These are phyloP conservation scores for Miamiensis avidus DNA, from an alignment of 169 alveolate species.

Conservation along the genomic window DNA sequence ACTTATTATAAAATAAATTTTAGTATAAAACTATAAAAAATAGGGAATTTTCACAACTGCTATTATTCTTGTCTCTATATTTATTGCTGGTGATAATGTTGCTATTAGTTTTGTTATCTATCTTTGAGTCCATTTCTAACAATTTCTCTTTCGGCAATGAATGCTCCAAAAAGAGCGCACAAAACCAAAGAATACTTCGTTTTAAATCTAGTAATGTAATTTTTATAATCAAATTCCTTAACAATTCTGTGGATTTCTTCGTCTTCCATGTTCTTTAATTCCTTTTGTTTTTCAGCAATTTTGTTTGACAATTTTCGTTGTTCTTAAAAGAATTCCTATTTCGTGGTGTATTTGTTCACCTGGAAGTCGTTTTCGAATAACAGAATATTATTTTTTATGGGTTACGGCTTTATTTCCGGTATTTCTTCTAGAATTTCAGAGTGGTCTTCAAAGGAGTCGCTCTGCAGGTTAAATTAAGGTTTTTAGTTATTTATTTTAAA, in stretches of 20 bases:
- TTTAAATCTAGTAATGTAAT: conserved; percentile 25
- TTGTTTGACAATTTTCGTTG: conserved; percentile 1
- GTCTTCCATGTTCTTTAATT: conserved; percentile 27
- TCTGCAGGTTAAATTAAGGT: neutral
- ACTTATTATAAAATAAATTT: no score
- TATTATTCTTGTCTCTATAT: no score
- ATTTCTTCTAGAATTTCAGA: neutral
- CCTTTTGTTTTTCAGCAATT: conserved; percentile 8
- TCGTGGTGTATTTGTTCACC: neutral
- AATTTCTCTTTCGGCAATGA: conserved; percentile 39
- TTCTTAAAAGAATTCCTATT: conserved; percentile 8
- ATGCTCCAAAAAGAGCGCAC: conserved; percentile 35
- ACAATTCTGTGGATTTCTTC: conserved; percentile 34
- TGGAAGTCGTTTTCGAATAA: neutral
- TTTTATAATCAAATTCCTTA: conserved; percentile 45
- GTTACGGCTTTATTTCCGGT: neutral
- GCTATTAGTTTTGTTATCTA: conserved; percentile 15
- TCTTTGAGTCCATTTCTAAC: conserved; percentile 28
- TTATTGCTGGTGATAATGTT: no score
- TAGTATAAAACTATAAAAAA: no score
- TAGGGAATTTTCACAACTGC: no score
- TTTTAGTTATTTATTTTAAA: neutral
- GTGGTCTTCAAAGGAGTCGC: neutral
- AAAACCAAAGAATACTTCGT: conserved; percentile 29
- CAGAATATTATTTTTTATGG: neutral